phyloP scores from a whole-genome alignment of 1,139 yeast species.

The Yamadazyma sp. region DNA sequence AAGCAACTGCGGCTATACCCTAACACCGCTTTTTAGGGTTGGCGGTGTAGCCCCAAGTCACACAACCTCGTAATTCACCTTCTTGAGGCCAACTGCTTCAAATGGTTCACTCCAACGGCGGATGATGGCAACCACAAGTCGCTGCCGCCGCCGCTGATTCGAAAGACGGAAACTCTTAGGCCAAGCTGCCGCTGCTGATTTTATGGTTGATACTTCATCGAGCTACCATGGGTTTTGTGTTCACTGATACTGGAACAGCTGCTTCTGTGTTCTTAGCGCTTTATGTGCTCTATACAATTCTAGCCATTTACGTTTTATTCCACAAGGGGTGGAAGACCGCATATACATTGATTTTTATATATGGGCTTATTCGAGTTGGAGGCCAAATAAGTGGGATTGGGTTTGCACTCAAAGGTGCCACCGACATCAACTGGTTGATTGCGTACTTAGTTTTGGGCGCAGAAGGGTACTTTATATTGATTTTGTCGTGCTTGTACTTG shows the following conservation, averaged over 20 bases:
- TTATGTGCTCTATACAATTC: slow-evolving; percentile 22
- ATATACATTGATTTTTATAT: slow-evolving; percentile 25
- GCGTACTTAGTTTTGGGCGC: slow-evolving; percentile 40
- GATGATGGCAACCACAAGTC: no score
- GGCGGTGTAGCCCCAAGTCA: no score
- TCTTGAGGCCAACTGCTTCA: no score
- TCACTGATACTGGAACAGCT: slow-evolving; percentile 31
- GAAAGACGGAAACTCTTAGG: no score
- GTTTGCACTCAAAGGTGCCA: slow-evolving; percentile 29
- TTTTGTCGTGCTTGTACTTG: slow-evolving; percentile 27
- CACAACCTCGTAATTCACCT: no score
- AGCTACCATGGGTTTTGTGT: slow-evolving; percentile 12
- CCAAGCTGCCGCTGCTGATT: no score
- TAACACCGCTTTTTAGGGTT: no score
- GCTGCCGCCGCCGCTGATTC: no score
- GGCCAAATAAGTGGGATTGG: slow-evolving; percentile 39
- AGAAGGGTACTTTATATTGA: slow-evolving; percentile 39
- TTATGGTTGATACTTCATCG: no score
- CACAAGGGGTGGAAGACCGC: slow-evolving; percentile 23
- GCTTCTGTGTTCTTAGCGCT: slow-evolving; percentile 31
- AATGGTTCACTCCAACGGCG: no score
- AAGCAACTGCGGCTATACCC: no score
- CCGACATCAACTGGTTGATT: slow-evolving; percentile 32
- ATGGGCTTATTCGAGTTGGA: slow-evolving; percentile 31
- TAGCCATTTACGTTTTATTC: slow-evolving; percentile 17